Evolutionary conservation across 371 early-diverging fungal genomes (phyloP).

Genomic region (Capillidium heterosporum): DNA sequence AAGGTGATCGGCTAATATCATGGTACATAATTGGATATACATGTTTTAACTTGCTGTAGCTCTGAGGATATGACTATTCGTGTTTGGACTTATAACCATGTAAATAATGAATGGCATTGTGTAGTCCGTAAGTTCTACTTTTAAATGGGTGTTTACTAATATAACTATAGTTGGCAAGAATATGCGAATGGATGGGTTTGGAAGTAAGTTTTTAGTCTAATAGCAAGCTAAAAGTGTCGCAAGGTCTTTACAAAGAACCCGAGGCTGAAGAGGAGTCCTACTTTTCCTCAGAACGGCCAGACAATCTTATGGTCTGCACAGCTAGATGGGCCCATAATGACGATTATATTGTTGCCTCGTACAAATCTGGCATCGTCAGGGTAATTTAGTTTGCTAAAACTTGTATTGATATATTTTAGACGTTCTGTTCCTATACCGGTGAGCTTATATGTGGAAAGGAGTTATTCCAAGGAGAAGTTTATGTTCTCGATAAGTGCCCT

Average conservation of each 20-base stretch:
- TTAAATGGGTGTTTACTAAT: too few relatives aligned
- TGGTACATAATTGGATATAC: not conserved
- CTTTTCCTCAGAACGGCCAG: too few relatives aligned
- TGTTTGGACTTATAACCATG: not conserved
- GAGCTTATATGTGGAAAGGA: not conserved
- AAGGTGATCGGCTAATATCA: not conserved
- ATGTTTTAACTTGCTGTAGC: not conserved
- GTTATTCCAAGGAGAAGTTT: not conserved
- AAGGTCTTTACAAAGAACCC: too few relatives aligned
- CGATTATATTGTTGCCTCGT: not conserved
- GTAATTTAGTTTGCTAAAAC: not conserved
- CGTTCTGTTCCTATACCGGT: not conserved
- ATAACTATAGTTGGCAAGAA: too few relatives aligned
- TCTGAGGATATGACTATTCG: constrained; percentile 3
- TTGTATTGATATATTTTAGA: not conserved
- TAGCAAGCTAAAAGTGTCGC: too few relatives aligned
- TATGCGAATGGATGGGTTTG: too few relatives aligned
- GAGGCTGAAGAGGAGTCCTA: too few relatives aligned
- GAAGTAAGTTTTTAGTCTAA: too few relatives aligned
- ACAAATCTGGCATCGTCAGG: not conserved
- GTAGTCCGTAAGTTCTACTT: too few relatives aligned
- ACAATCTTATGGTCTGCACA: not conserved
- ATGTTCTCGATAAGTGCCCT: not conserved
- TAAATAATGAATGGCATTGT: not conserved
- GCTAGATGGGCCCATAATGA: not conserved